Percentiles rank a stretch among this genome's conserved stretches.
Conservation (phyloP, 192 early-diverging fungal genomes). For the Haplosporangium gracile region DNA sequence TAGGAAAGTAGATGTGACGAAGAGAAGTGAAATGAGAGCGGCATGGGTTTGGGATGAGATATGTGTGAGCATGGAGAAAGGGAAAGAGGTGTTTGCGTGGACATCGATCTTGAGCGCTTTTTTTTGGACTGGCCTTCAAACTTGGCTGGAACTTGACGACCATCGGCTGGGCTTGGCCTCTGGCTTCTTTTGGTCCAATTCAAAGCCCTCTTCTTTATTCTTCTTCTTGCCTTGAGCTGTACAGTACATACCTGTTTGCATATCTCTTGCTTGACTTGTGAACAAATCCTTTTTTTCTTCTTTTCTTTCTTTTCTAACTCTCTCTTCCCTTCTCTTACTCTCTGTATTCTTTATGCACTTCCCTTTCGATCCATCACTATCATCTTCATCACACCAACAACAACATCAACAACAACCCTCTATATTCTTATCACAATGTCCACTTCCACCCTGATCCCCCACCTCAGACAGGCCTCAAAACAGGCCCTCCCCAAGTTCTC, state of each 20-base stretch:
- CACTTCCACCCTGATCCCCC: constrained; percentile 16
- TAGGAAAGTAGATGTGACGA: background rate
- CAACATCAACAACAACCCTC: background rate
- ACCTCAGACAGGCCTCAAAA: constrained; percentile 21
- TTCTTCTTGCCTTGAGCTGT: background rate
- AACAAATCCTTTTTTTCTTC: background rate
- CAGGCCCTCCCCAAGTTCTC: constrained; percentile 4
- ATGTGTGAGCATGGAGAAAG: background rate
- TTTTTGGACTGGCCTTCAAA: background rate
- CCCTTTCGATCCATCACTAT: background rate
- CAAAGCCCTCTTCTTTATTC: background rate
- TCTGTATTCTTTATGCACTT: constrained; percentile 3
- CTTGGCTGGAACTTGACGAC: no score
- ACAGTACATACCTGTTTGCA: background rate
- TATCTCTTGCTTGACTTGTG: background rate
- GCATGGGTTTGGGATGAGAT: no score
- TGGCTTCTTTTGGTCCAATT: background rate
- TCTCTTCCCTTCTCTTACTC: background rate
- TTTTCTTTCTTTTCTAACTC: background rate
- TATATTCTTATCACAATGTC: constrained; percentile 5
- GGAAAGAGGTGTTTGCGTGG: background rate
- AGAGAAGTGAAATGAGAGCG: background rate
- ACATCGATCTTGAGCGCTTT: background rate
- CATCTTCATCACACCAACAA: background rate
- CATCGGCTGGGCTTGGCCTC: background rate